Evolutionary conservation across 192 early-diverging fungal genomes (phyloP).

Genomic region (Mycoemilia scoparia): DNA sequence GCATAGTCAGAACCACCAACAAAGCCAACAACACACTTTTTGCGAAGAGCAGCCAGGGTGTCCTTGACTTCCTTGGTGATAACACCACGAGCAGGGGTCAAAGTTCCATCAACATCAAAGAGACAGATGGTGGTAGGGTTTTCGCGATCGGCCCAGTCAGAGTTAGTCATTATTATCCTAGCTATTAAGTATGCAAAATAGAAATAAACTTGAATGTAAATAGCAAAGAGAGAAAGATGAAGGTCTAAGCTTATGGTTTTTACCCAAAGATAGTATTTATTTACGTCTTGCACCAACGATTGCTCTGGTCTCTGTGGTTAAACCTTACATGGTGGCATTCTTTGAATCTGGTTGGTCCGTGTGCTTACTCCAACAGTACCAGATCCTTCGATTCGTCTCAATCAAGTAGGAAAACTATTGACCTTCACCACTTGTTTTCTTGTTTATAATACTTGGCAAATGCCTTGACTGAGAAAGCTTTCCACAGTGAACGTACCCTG

Average conservation of each 20-base stretch:
- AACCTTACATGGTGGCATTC: not conserved
- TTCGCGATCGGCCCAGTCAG: constrained; percentile 36
- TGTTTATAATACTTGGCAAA: too few relatives aligned
- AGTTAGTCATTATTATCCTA: too few relatives aligned
- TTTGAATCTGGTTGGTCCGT: too few relatives aligned
- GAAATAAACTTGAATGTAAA: not conserved
- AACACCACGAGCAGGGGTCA: constrained; percentile 82
- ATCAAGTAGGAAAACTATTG: too few relatives aligned
- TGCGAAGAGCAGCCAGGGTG: constrained; percentile 59
- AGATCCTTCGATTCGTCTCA: too few relatives aligned
- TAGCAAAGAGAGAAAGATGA: not conserved
- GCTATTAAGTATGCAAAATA: not conserved
- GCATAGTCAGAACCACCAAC: constrained; percentile 86
- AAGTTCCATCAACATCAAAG: constrained; percentile 95
- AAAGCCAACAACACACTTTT: constrained; percentile 85
- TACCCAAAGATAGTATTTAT: too few relatives aligned
- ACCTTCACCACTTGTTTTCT: too few relatives aligned
- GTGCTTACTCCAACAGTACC: too few relatives aligned
- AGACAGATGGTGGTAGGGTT: constrained; percentile 69
- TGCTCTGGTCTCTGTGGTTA: not conserved
- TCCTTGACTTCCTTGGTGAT: constrained; percentile 63
- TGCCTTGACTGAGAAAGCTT: too few relatives aligned
- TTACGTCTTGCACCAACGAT: too few relatives aligned
- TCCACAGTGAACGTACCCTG: too few relatives aligned
- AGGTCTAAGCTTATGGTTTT: too few relatives aligned